Evolutionary conservation across 768 basidiomycete genomes (phyloP), one percentile per base, ranked within the genome.

Genomic region (Amanita exitialis): DNA sequence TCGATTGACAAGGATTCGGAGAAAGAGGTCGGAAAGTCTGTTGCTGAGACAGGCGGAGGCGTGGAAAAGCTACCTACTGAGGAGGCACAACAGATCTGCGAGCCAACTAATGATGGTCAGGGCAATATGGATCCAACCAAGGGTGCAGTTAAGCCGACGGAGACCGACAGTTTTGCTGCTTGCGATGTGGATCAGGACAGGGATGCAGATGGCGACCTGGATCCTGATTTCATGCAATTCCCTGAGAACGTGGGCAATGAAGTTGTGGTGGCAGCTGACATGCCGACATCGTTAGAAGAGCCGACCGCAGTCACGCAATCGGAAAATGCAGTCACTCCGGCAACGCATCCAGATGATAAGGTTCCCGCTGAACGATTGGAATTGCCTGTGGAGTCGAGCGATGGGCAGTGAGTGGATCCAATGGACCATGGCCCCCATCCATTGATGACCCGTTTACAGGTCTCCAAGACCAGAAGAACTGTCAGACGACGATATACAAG

Each of bases 141-240:
- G 12, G 28, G 27, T 27, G n/a, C 27, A 44, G 43, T 23, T 5
- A 20, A 41, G 6, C 21, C 18, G 21, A 23, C 39, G 39, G 39
- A 41, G 20, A 23, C 20, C 3, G 18, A 32, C 32, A 32, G 32
- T 13, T 0, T 32, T 32, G 32, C 13, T 32, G 23, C 44, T 6
- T 41, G 43, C 27, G 50, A 51, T 43, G 52, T 51, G 43, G 51
- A 44, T 27, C 54, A 55, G 25, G 70, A 70, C 49, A 61, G 56
- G 5, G 68, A 69, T 49, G 67, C 69, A 3, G 65, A 68, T 44
- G 69, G 66, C 6, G 66, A 66, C 30, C 58, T 69, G 8, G 67
- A 68, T 47, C 66, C 65, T 15, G 66, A 69, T 20, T 66, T 67
- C 18, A 54, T 59, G 9, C 57, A 50, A n/a, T 44, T 49, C 21